Evolutionary conservation across 2,329 filamentous ascomycete species (phyloP).

Genomic region (Beauveria varroae): DNA sequence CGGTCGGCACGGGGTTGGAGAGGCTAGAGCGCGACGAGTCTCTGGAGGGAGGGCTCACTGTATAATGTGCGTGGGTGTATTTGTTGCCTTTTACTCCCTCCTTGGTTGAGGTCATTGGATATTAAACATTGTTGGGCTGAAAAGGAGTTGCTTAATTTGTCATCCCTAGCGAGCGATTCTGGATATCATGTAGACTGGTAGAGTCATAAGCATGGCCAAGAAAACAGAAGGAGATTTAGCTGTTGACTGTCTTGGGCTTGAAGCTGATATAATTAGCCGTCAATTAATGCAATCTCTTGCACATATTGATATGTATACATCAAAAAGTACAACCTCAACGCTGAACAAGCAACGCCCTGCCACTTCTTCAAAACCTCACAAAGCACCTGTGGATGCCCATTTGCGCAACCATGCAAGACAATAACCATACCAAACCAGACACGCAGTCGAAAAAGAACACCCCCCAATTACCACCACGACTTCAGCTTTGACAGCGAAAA

Average conservation of each 20-base stretch:
- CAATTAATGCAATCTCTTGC: background rate
- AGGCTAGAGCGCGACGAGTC: constrained; percentile 48
- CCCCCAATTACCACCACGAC: background rate
- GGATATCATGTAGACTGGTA: background rate
- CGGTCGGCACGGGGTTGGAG: constrained; percentile 49
- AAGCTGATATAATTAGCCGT: no score
- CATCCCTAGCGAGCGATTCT: background rate
- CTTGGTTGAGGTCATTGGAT: constrained; percentile 3
- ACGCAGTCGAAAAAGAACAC: background rate
- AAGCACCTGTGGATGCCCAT: background rate
- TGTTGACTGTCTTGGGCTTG: background rate
- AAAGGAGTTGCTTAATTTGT: background rate
- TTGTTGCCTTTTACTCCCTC: background rate
- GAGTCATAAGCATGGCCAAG: background rate
- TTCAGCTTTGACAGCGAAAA: background rate
- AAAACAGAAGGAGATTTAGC: background rate
- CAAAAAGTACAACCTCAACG: background rate
- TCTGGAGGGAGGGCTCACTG: constrained; percentile 36
- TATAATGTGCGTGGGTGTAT: constrained; percentile 20
- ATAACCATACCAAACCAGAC: background rate
- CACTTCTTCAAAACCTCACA: background rate
- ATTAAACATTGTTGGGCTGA: background rate
- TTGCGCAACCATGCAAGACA: background rate
- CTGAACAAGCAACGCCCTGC: background rate
- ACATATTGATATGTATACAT: background rate